These are phyloP conservation scores for Thielaviopsis ethacetica DNA, from an alignment of 2,329 filamentous ascomycete species.

Conservation along the genomic window DNA sequence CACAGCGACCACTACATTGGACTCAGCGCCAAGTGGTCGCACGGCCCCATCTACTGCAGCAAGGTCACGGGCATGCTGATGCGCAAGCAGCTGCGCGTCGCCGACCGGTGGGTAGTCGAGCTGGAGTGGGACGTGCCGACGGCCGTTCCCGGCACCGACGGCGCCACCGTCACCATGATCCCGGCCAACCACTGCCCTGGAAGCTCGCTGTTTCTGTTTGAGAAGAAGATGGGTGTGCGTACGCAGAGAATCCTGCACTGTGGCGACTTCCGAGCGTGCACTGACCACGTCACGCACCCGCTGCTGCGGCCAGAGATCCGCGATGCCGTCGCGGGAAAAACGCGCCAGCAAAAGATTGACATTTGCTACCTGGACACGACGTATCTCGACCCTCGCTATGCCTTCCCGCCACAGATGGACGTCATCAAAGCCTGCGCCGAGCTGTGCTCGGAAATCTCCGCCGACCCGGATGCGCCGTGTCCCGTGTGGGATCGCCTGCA, in stretches of 20 bases:
- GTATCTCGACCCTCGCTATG: slow-evolving; percentile 88
- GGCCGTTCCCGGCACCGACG: slow-evolving; percentile 67
- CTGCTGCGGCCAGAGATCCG: slow-evolving; percentile 59
- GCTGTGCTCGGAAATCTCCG: slow-evolving; percentile 63
- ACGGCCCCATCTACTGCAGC: slow-evolving; percentile 95
- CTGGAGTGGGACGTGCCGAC: slow-evolving; percentile 70
- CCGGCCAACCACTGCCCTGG: slow-evolving; percentile 93
- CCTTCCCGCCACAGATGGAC: slow-evolving; percentile 76
- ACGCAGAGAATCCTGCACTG: slow-evolving; percentile 79
- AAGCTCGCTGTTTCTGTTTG: slow-evolving; percentile 83
- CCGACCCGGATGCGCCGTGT: slow-evolving; percentile 37
- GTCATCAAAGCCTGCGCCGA: slow-evolving; percentile 80
- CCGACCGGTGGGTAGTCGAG: slow-evolving; percentile 69
- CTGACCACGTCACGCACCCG: slow-evolving; percentile 67
- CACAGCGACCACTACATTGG: slow-evolving; percentile 97
- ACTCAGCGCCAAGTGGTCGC: slow-evolving; percentile 70
- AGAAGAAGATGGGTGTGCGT: slow-evolving; percentile 51
- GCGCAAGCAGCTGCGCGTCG: slow-evolving; percentile 68
- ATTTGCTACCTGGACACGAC: slow-evolving; percentile 96
- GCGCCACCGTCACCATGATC: slow-evolving; percentile 84
- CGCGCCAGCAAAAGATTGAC: slow-evolving; percentile 73
- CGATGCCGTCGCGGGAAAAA: slow-evolving; percentile 54
- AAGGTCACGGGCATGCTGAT: slow-evolving; percentile 82
- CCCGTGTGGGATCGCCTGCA: slow-evolving; percentile 26
- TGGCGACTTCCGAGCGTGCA: slow-evolving; percentile 86